A percentile compares a stretch with the other conserved stretches of the same genome.
These are phyloP conservation scores for Scedosporium boydii DNA, from an alignment of 2,329 filamentous ascomycete species.

Conservation along the genomic window DNA sequence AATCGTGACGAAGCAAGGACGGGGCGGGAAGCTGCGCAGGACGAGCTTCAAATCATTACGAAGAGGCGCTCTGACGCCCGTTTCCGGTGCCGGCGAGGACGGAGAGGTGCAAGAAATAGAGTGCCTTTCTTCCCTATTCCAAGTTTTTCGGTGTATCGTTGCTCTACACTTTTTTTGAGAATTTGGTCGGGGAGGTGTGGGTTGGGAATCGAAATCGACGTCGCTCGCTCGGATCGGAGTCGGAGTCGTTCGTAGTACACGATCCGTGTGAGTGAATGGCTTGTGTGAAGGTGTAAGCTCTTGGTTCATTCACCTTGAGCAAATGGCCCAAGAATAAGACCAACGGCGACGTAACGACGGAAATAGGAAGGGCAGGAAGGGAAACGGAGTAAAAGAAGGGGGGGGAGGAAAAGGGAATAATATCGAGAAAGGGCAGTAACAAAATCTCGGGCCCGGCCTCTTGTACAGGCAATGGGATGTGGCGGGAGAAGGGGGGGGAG, in stretches of 20 bases:
- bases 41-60: constrained; percentile 1
- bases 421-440: background rate
- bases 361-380: constrained; percentile 6
- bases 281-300: background rate
- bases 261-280: background rate
- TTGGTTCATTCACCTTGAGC: background rate
- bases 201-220: background rate
- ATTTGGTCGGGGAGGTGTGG: background rate
- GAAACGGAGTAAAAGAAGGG: constrained; percentile 1
- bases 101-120: background rate
- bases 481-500: background rate
- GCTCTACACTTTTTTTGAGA: background rate
- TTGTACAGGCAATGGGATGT: background rate
- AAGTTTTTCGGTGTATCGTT: constrained; percentile 2
- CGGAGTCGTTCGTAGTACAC: background rate
- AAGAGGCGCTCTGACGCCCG: constrained; percentile 2
- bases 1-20: constrained; percentile 2
- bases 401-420: constrained; percentile 2
- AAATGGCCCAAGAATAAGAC: background rate
- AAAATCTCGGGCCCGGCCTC: background rate
- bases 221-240: background rate
- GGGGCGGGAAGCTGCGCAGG: background rate
- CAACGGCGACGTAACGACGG: background rate
- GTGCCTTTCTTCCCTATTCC: background rate
- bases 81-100: constrained; percentile 1